Evolutionary conservation across 306 rosid species (phyloP).

Genomic region (Spatholobus suberectus): DNA sequence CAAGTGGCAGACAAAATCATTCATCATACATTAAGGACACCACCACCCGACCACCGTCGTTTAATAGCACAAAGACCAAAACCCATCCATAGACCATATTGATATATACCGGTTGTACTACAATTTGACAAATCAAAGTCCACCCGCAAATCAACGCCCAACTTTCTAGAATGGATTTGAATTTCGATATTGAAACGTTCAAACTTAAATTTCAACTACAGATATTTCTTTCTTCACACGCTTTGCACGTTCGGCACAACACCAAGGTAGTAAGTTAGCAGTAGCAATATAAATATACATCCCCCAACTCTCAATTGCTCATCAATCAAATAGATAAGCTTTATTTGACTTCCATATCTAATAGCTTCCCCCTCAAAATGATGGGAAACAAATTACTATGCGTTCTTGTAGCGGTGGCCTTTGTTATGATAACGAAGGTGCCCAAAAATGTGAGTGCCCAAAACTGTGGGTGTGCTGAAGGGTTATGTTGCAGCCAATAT

Average conservation of each 20-base stretch:
- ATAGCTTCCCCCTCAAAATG: too few relatives aligned
- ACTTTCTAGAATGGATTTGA: not conserved
- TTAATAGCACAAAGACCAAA: too few relatives aligned
- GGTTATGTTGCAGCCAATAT: constrained; percentile 65
- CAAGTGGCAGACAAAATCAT: too few relatives aligned
- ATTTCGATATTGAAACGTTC: constrained; percentile 16
- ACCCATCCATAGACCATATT: not conserved
- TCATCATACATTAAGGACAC: not conserved
- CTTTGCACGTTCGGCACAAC: not conserved
- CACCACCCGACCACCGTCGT: not conserved
- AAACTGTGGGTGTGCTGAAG: constrained; percentile 67
- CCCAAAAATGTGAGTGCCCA: constrained; percentile 28
- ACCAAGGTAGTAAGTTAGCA: too few relatives aligned
- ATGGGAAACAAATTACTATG: not conserved
- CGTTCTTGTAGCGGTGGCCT: not conserved
- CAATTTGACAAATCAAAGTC: constrained; percentile 17
- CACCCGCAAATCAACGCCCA: not conserved
- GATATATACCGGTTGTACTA: not conserved
- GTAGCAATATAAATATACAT: constrained; percentile 32
- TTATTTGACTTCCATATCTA: too few relatives aligned
- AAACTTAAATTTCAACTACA: not conserved
- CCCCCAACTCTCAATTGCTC: not conserved
- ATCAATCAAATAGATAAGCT: not conserved
- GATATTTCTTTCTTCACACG: not conserved
- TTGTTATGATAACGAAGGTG: not conserved